phyloP scores from a whole-genome alignment of 2,329 filamentous ascomycete species.

The Capronia coronata region DNA sequence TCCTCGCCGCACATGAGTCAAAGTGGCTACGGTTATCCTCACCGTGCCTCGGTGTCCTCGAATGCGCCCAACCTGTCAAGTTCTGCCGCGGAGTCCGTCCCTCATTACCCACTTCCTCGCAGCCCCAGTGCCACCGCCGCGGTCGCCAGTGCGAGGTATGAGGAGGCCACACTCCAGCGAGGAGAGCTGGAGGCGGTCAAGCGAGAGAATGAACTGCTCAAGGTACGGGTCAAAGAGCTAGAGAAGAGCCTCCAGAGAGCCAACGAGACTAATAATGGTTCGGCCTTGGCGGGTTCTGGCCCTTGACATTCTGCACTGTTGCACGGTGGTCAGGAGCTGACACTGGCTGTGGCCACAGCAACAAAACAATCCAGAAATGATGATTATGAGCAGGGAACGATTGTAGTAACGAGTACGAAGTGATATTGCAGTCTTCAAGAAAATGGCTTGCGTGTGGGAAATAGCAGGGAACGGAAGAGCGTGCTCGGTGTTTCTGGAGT shows the following conservation, averaged over 20 bases:
- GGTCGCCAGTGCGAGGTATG: slow-evolving; percentile 35
- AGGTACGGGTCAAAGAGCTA: slow-evolving; percentile 41
- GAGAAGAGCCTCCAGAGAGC: slow-evolving; percentile 31
- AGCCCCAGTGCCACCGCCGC: slow-evolving; percentile 31
- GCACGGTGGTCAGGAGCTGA: not conserved
- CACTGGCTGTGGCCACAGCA: not conserved
- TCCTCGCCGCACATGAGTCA: slow-evolving; percentile 20
- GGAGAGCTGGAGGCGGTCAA: slow-evolving; percentile 41
- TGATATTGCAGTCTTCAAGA: not conserved
- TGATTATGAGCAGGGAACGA: not conserved
- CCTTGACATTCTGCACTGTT: not conserved
- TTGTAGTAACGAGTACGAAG: not conserved
- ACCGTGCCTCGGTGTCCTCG: slow-evolving; percentile 22
- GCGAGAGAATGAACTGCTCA: slow-evolving; percentile 43
- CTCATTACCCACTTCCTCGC: slow-evolving; percentile 20
- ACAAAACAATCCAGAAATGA: not conserved
- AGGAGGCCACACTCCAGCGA: slow-evolving; percentile 39
- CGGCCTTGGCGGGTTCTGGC: not conserved
- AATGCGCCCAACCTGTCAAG: slow-evolving; percentile 3
- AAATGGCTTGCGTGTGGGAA: not conserved
- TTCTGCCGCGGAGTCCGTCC: slow-evolving; percentile 1
- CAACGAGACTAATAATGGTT: slow-evolving; percentile 8
- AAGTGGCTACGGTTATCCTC: slow-evolving; percentile 13
- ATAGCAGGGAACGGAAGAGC: not conserved
- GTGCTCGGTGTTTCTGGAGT: not conserved